phyloP scores from a whole-genome alignment of 768 basidiomycete genomes.

The Tubosaeta sp. region DNA sequence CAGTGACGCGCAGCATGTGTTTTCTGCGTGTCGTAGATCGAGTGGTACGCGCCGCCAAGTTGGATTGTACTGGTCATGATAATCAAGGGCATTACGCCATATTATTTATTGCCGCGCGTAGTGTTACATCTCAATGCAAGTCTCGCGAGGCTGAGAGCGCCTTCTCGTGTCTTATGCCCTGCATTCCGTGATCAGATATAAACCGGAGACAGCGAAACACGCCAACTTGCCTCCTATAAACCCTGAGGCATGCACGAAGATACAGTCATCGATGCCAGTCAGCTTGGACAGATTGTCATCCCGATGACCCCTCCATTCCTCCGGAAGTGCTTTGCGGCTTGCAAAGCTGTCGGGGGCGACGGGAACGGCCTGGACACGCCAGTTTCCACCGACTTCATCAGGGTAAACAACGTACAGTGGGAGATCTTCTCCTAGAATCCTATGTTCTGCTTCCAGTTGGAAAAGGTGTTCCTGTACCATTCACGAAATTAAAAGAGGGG shows the following conservation, averaged over 20 bases:
- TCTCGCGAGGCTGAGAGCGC: slow-evolving; percentile 76
- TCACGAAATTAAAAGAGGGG: slow-evolving; percentile 13
- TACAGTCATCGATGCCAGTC: slow-evolving; percentile 74
- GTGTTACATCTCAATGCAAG: slow-evolving; percentile 47
- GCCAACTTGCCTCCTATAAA: slow-evolving; percentile 82
- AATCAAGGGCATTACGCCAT: slow-evolving; percentile 14
- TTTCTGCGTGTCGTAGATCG: slow-evolving; percentile 8
- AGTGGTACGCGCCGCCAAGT: slow-evolving; percentile 9
- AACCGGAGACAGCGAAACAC: not conserved
- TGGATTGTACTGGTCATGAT: slow-evolving; percentile 5
- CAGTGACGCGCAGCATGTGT: slow-evolving; percentile 10
- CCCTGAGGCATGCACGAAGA: slow-evolving; percentile 94
- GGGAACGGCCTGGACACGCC: slow-evolving; percentile 94
- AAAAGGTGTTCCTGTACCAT: slow-evolving; percentile 77
- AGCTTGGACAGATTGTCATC: slow-evolving; percentile 74
- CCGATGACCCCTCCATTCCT: slow-evolving; percentile 87
- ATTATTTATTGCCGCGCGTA: slow-evolving; percentile 14
- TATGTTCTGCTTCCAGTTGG: slow-evolving; percentile 66
- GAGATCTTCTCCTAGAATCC: slow-evolving; percentile 41
- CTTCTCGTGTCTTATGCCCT: slow-evolving; percentile 90
- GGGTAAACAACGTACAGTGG: slow-evolving; percentile 89
- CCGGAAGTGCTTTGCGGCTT: slow-evolving; percentile 89
- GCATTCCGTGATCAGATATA: slow-evolving; percentile 11
- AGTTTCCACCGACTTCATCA: slow-evolving; percentile 68
- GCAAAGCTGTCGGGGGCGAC: slow-evolving; percentile 78